Conservation (phyloP, 805 yeast genomes). For the Saccharomyces jurei region DNA sequence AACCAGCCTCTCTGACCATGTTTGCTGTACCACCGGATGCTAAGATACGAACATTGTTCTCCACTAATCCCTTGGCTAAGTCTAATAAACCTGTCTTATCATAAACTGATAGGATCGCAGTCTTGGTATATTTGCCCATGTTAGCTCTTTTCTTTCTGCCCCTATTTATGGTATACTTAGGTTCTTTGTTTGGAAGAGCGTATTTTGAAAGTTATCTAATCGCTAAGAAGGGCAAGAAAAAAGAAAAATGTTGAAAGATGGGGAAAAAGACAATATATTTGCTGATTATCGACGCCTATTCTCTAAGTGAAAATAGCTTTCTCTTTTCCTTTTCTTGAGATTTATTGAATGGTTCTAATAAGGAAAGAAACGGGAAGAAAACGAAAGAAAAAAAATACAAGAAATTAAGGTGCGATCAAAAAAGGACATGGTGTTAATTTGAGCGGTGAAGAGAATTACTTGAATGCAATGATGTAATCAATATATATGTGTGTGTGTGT, state of each 20-base stretch:
- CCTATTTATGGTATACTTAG: neutral
- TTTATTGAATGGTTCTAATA: neutral
- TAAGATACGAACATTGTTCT: slow-evolving; percentile 80
- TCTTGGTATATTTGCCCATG: slow-evolving; percentile 43
- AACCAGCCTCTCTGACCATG: slow-evolving; percentile 92
- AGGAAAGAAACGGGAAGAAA: neutral
- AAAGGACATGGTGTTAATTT: neutral
- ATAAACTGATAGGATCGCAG: slow-evolving; percentile 94
- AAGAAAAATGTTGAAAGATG: neutral
- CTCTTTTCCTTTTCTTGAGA: neutral
- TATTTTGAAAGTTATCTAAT: neutral
- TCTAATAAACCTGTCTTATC: slow-evolving; percentile 95
- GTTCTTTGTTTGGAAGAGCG: neutral
- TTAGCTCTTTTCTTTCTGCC: neutral
- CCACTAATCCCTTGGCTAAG: slow-evolving; percentile 88
- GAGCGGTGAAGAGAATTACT: neutral
- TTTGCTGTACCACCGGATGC: slow-evolving; percentile 98
- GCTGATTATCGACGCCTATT: neutral
- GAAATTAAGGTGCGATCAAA: neutral
- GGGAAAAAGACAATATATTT: neutral
- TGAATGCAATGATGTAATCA: neutral
- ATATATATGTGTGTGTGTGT: neutral
- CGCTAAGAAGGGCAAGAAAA: neutral
- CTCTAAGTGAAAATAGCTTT: neutral
- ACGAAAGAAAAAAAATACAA: neutral